Evolutionary conservation across 352 stramenopile species (phyloP), one percentile per base, ranked within the genome.

Genomic region (Phytophthora kernoviae): DNA sequence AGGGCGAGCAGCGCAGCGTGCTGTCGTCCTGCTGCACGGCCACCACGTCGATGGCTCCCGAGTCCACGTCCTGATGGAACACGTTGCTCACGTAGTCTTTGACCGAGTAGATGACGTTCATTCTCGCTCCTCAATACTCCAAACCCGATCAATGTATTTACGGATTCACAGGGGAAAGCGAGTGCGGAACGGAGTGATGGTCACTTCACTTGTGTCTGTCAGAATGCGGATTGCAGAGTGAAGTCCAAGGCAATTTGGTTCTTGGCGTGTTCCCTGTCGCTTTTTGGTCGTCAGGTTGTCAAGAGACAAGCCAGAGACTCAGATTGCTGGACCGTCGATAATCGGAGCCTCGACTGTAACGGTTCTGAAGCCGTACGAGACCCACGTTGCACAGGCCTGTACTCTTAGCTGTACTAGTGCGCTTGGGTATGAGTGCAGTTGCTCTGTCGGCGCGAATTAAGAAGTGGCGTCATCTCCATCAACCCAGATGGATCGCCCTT

Each of bases 21-120:
- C 80, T 81, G 61, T 87, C 83, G 21, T 86, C 70, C 47, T 93
- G 83, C 49, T 90, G 78, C 46, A 96, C 81, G 12, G 72, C 80
- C 44, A 96, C 80, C n/a, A 95, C 76, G 64, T 96, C 86, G 56
- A 94, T 87, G 34, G 86, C 88, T 34, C 85, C 88, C 2, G 84
- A 91, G 52, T 55, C 68, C 17, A 69, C 73, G 51, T 75, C 81
- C 37, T 85, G 74, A 44, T 90, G 69, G 42, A 93, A 80, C 20
- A 95, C 84, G 58, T 90, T 91, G 49, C 77, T 88, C 49, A 95
- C 81, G 65, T 95, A 95, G 62, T 92, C 87, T 57, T 93, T 93
- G 33, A 93, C 79, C 45, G 84, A 93, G 68, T 89, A 86, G 62
- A 93, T 90, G 34, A 93, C 81, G 66, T 94, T 94, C 86, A 94